phyloP scores from a whole-genome alignment of 1,284 basidiomycete species.

The Trametes sp. region DNA sequence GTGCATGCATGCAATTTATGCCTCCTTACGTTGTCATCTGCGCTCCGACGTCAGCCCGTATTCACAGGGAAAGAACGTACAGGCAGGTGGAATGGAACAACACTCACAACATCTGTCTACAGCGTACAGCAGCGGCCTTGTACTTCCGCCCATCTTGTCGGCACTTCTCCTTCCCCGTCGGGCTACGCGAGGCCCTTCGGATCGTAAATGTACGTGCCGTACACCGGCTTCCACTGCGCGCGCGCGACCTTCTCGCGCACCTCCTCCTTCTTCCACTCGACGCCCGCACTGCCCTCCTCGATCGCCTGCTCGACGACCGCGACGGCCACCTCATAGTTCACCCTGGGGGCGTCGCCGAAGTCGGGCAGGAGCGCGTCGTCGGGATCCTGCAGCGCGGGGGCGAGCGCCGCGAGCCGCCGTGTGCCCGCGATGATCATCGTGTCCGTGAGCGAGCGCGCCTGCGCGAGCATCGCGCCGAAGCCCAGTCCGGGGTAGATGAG shows the following conservation, averaged over 20 bases:
- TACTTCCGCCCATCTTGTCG: conserved; percentile 4
- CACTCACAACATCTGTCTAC: conserved; percentile 5
- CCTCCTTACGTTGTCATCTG: not conserved
- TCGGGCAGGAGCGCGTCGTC: conserved; percentile 73
- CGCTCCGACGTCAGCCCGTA: not conserved
- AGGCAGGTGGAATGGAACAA: conserved; percentile 21
- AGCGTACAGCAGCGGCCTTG: conserved; percentile 2
- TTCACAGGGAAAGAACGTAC: not conserved
- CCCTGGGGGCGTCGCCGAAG: conserved; percentile 69
- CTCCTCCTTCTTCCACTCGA: conserved; percentile 59
- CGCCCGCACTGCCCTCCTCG: conserved; percentile 70
- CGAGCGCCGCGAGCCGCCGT: conserved; percentile 70
- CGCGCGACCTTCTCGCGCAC: conserved; percentile 59
- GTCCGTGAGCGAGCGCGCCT: conserved; percentile 71
- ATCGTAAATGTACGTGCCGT: conserved; percentile 71
- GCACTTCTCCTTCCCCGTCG: conserved; percentile 4
- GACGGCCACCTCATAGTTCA: conserved; percentile 83
- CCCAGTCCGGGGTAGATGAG: conserved; percentile 84
- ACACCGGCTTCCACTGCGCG: conserved; percentile 67
- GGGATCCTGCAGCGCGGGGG: conserved; percentile 72
- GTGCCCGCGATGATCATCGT: conserved; percentile 82
- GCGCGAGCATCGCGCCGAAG: conserved; percentile 72
- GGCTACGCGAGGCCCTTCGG: conserved; percentile 49
- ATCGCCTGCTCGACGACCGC: conserved; percentile 82
- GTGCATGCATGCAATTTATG: not conserved